Base-by-base conservation (phyloP, 768 basidiomycete genomes). In the Flagelloscypha sp. region DNA sequence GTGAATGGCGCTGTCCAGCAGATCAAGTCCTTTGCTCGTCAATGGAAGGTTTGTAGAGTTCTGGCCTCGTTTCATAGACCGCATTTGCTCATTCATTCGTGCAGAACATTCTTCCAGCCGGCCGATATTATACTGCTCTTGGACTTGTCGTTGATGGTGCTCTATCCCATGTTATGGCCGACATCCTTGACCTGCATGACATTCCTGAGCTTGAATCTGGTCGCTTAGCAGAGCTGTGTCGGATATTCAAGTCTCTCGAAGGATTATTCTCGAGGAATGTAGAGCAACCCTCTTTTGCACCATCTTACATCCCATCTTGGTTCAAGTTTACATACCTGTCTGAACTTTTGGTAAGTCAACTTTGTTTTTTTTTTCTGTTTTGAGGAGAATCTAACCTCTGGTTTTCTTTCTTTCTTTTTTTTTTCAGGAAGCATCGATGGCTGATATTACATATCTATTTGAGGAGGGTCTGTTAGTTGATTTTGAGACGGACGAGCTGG, bases 271-370 rank as follows among this genome's bases (percentile, higher is more conserved):
- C 76, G 18, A 77, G 82, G 38, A 70, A 77, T 47, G 66, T 66
- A 7, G 66, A 65, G 16, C 69, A 79, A 74, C 68, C 80, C 13
- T 82, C 86, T 0, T 77, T 84, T 31, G 78, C 88, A 6, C 83
- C 82, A 1, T 78, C 76, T 0, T 88, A 87, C 44, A 86, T 93
- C n/a, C 84, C 87, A 2, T 80, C 76, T 9, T 97, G 93, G 93
- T 66, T 95, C 47, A 94, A 94, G 56, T 94, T 87, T 56, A 89
- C 84, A 13, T 97, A 97, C 56, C 68, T 95, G 4, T 87, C 87
- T 2, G 92, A 95, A 55, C 70, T 97, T 9, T 55, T 97, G 67
- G 90, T 92, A 41, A 30, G 84, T 67, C 18, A 3, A 33, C 43
- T n/a, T 13, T 7, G 33, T 9, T 36, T 30, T 25, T 16, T 6